Base-by-base conservation (phyloP, 257 asterid genomes). In the Parsonsia alboflavescens region DNA sequence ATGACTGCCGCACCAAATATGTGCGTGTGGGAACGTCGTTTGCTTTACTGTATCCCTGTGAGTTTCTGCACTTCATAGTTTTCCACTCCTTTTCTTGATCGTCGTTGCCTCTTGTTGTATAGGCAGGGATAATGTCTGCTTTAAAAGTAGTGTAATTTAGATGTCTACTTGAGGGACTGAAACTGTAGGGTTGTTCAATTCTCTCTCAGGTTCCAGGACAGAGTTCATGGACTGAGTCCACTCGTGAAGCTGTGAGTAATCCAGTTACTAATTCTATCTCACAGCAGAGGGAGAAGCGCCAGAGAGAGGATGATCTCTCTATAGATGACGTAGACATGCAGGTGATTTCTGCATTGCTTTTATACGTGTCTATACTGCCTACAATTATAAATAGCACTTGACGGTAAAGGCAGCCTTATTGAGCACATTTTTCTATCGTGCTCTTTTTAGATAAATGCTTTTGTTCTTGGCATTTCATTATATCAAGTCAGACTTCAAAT, bases 21-120 rank as follows among this genome's bases (percentile, higher is more conserved):
- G 81, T 80, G 85, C 15, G 82, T 90, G 48, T 94, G 99, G 98
- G 98, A 94, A 77, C 97, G 98, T 16, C 93, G 85, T 10, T 74
- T 94, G 78, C 85, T 94, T 67, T 92, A 89, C 72, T 94, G 99
- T 75, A 81, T 84, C 68, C 88, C 91, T 28, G 99, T 94, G 86
- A 90, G 97, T 82, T n/a, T 5, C 62, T 52, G 62, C 48, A 7
- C 22, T 6, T 24, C 52, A 36, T 21, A 1, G 22, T 17, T 39
- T 46, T 30, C 3, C 5, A 26, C 1, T 24, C 56, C 56, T 36
- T 62, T 30, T 41, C 19, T 10, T 67, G n/a, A 17, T 10, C 2
- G 10, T 26, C 21, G 17, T 49, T 71, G 28, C 36, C 50, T 5
- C 49, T 44, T 46, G 48, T 63, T 73, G 26, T 24, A 28, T 42